Base-by-base conservation (phyloP, 2,329 filamentous ascomycete genomes). In the Coniochaeta ligniaria region DNA sequence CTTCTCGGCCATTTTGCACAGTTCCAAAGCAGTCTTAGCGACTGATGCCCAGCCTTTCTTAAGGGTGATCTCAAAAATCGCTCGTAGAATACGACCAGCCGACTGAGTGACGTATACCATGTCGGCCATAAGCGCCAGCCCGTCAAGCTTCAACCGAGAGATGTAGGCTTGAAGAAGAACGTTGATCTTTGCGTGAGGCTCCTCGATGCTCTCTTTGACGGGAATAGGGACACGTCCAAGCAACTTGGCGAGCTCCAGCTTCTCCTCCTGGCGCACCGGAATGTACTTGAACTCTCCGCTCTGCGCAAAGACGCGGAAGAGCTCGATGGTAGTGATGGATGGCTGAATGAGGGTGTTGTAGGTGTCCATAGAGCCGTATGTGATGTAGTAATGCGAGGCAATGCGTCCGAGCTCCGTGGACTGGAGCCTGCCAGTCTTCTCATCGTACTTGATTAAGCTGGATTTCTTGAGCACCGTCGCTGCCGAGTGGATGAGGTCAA, bases 261-360 rank as follows among this genome's bases (percentile, higher is more conserved):
- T 98, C 79, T 99, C 95, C 69, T 99, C 95, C 70, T 97, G 93
- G 47, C 95, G 89, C 38, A 99, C 94, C 1, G 95, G 95, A 47
- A 99, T 99, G 74, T 96, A 99, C 75, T 97, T 98, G 82, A 99
- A 99, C 74, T 99, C 95, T 60, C 96, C 92, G 70, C 95, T 98
- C 38, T 98, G 83, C 14, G 96, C 89, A 71, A 99, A 99, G 31
- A 99, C 88, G 47, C 96, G 88, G 86, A 99, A 98, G 47, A 99
- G 83, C 75, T 99, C 95, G 65, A 99, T 96, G 6, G 91, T 91
- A 28, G 90, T 92, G 67, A 97, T 95, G 12, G 89, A 92, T 16
- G 94, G 92, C 71, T 97, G 93, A 56, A 99, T 91, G 66, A 98
- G 89, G 71, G 90, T 91, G 73, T 96, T 96, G 78, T 99, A 99